Base-by-base conservation (phyloP, 805 yeast species). In the Saccharomycopsis sp. region DNA sequence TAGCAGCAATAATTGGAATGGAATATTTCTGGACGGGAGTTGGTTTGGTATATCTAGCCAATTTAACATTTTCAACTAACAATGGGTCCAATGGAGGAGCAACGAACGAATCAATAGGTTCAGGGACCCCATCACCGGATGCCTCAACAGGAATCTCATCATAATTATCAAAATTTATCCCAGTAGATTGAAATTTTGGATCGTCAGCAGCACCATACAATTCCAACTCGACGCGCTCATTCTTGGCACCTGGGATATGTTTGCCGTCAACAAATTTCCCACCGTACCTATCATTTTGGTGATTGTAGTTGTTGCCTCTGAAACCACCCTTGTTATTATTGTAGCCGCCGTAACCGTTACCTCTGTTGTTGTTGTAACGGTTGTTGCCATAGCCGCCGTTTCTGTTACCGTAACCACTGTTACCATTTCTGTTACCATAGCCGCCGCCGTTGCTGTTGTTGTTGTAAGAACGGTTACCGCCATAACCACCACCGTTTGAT, bases 101-200 rank as follows among this genome's bases (percentile, higher is more conserved):
- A 48, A 93, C 85, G 67, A 93, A 93, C 44, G 83, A 70, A 51
- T 81, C 68, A 57, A 93, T 85, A 53, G 97, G 88, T 62, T 89
- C 97, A 51, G 98, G 98, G 45, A 87, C 95, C 50, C 83, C 78
- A 32, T 82, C 83, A 69, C 99, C 99, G 40, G 95, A 69, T 40
- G 97, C 99, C 68, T 93, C 97, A 52, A 93, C 97, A 50, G 98
- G 98, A 53, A 93, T 93, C 49, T 94, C 97, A 64, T 93, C 99
- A 67, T 93, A 93, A 73, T 86, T 88, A 67, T 94, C 99, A 61
- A 93, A 93, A 72, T 93, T 93, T 69, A 93, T 93, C 75, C 99
- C 99, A 31, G 96, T 84, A 43, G 94, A 80, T 72, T 85, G 96
- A 71, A 81, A 79, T 32, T 62, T 59, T 56, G 87, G 74, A 51